phyloP scores from a whole-genome alignment of 495 filamentous ascomycete genomes.

The Penicillium riverlandense region DNA sequence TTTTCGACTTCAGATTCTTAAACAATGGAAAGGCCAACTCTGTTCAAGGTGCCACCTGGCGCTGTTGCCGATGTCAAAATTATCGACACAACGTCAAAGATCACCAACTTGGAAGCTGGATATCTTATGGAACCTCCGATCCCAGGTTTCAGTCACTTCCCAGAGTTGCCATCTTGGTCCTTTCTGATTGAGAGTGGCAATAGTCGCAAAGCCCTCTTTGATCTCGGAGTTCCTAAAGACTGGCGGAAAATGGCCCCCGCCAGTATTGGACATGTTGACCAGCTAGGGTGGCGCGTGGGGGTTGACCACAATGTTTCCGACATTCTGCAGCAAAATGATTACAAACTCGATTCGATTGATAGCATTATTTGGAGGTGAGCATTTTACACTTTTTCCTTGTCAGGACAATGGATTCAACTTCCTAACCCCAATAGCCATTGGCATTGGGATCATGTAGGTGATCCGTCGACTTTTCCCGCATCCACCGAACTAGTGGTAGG shows the following conservation, averaged over 20 bases:
- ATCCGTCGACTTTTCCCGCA: constrained; percentile 42
- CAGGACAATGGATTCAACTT: not conserved
- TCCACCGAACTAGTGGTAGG: constrained; percentile 49
- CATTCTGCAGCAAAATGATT: constrained; percentile 38
- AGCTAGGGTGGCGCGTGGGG: constrained; percentile 14
- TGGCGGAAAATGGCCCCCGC: constrained; percentile 33
- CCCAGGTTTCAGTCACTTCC: constrained; percentile 29
- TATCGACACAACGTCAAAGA: constrained; percentile 41
- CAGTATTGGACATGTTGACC: constrained; percentile 15
- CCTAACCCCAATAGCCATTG: constrained; percentile 27
- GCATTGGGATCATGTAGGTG: constrained; percentile 57
- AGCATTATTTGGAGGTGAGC: constrained; percentile 46
- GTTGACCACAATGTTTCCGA: constrained; percentile 44
- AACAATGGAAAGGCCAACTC: not conserved
- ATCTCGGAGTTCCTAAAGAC: constrained; percentile 52
- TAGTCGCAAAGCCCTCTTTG: constrained; percentile 45
- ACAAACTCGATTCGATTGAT: constrained; percentile 41
- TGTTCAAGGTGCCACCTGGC: constrained; percentile 4
- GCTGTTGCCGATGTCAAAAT: constrained; percentile 35
- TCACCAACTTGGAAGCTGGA: constrained; percentile 20
- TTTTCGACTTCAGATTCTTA: no score
- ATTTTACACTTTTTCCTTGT: not conserved
- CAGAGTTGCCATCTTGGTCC: constrained; percentile 34
- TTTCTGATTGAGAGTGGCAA: constrained; percentile 50
- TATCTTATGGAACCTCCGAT: constrained; percentile 38